phyloP scores from a whole-genome alignment of 768 basidiomycete species.

The Hypsizygus marmoreus region DNA sequence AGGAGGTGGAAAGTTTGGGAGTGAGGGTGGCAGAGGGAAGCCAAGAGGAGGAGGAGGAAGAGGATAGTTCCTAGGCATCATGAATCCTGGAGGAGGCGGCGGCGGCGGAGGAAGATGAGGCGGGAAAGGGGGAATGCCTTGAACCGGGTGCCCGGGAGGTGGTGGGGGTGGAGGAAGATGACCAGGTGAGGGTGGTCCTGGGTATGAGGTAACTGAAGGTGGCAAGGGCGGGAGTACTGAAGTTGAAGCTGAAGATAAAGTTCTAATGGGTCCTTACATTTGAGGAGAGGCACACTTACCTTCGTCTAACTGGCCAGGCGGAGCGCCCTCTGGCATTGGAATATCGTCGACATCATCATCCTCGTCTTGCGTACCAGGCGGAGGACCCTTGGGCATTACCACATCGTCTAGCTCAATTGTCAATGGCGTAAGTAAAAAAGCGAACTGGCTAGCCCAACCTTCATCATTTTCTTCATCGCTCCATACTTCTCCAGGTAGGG shows the following conservation, averaged over 20 bases:
- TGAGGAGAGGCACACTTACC: constrained; percentile 13
- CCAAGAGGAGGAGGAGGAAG: constrained; percentile 22
- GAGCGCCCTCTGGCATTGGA: constrained; percentile 84
- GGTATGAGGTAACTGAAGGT: neutral
- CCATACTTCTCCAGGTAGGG: constrained; percentile 61
- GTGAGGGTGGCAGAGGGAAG: constrained; percentile 21
- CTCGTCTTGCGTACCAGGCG: constrained; percentile 52
- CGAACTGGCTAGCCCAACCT: constrained; percentile 21
- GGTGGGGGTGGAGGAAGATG: constrained; percentile 31
- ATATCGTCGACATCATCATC: constrained; percentile 79
- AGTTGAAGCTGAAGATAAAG: constrained; percentile 7
- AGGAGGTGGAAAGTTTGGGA: constrained; percentile 27
- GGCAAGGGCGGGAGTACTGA: constrained; percentile 11
- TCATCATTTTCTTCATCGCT: constrained; percentile 62
- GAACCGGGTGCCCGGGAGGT: constrained; percentile 22
- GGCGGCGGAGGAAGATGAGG: constrained; percentile 32
- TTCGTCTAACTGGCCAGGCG: constrained; percentile 39
- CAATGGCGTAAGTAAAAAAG: neutral
- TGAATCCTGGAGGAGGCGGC: constrained; percentile 27
- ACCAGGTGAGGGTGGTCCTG: constrained; percentile 1
- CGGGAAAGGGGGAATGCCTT: constrained; percentile 17
- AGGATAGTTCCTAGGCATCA: neutral
- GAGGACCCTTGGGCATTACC: constrained; percentile 64
- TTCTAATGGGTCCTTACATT: neutral
- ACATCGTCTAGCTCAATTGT: constrained; percentile 57